Evolutionary conservation across 495 filamentous ascomycete genomes (phyloP), one percentile per base, ranked within the genome.

Genomic region (Pseudotulostoma volvatum): DNA sequence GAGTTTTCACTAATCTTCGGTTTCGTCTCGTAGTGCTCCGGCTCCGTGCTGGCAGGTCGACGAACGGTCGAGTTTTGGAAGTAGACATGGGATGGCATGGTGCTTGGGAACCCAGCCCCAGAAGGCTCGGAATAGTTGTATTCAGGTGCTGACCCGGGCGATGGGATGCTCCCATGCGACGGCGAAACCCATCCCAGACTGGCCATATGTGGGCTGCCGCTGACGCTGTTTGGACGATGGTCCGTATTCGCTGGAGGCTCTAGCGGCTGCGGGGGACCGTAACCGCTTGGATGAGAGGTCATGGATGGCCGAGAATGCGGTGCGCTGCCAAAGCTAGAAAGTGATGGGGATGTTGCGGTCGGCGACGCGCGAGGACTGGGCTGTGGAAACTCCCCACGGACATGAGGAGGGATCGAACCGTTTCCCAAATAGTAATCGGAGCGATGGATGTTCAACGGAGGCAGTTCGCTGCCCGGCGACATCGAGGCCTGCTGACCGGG

Each of bases 161-260:
- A 81, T 17, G 72, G 68, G 55, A 76, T 68, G 45, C 55, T 64
- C 33, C 69, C 67, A 37, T 77, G 72, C 11, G 74, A 73, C 2
- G 81, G 80, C 0, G 79, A 84, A 28, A 75, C 71, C 81, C 81
- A 87, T 8, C 79, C 77, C 11, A 74, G 59, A 41, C 69, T 79
- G 34, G 70, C 65, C 67, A 84, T 75, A 46, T 87, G 81, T 17
- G 81, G 81, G 41, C 79, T 84, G 7, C 77, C 76, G 31, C 50
- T 67, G 4, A 68, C 74, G 47, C 79, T 85, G 45, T 72, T 77
- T 1, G 71, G 67, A 21, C 70, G 67, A 34, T 79, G 76, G 44
- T 87, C 81, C 20, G 72, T 72, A 50, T 84, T 84, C 23, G 84
- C 66, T 33, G 80, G 86, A 16, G 90, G 88, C 53, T 97, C 90